Base-by-base conservation (phyloP, 129 eudicot genomes). In the Rutidosis leptorrhynchoides region DNA sequence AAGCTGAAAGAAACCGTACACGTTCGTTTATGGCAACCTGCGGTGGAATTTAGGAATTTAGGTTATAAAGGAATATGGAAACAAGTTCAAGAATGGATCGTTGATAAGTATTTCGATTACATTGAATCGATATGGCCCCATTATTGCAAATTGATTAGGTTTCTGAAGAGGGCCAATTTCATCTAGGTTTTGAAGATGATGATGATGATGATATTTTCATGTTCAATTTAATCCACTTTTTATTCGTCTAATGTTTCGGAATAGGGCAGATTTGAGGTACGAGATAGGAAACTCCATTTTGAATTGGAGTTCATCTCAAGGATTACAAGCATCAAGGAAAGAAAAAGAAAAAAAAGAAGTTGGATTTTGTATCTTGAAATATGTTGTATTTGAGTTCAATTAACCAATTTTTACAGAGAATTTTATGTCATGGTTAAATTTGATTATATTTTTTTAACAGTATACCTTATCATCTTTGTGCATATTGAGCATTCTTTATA, bases 81-180 rank as follows among this genome's bases (percentile, higher is more conserved):
- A 46, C 46, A 58, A 27, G 74, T 73, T 78, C 74, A 72, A 78
- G 82, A 73, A 61, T 67, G 78, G 82, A 60, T 73, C 74, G 28
- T 27, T 11, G 96, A 85, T 61, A 83, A 67, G 68, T 83, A 81
- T 75, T 76, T 87, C 81, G 97, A 91, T 69, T 79, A 81, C 28
- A 53, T 83, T 26, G 97, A 91, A 72, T 81, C 83, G 0, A 83
- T 91, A 63, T 91, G 97, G 97, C 97, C 97, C 6, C 77, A 28
- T 55, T 91, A 87, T 73, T 85, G 94, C 84, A 77, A 84, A 77
- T 57, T 84, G 58, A 70, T 87, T 76, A 85, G 94, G 88, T 79
- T 81, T 75, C 64, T 85, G 82, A 87, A 87, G 82, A 79, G 79
- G 78, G 86, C 96, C 56, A 85, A 87, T 62, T 71, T 87, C 59